Evolutionary conservation across 2,329 filamentous ascomycete genomes (phyloP), one percentile per base, ranked within the genome.

Genomic region (Colletotrichum caudatum): DNA sequence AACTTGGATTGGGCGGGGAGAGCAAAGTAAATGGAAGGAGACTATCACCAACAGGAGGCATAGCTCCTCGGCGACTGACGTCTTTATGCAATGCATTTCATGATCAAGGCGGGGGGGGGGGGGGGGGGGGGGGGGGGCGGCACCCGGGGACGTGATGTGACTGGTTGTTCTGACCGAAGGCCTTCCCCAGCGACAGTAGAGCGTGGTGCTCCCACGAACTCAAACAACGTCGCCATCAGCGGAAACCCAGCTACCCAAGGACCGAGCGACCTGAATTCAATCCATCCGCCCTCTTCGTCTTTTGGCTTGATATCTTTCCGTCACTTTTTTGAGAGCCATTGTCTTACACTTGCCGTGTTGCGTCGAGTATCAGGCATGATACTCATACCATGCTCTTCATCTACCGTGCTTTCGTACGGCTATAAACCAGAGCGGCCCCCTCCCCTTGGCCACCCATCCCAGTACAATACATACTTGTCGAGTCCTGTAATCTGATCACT

Each of bases 51-150:
- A 26, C 20, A 18, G 23, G 53, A 39, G 37, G 33, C 23, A 59
- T 11, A 35, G n/a, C 14, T 16, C 26, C 48, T 8, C 23, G 18
- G 16, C 26, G 39, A 64, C 23, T 37, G 35, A 41, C 20, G 58
- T 20, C 60, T 63, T 33, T 60, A 54, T 18, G 59, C 54, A 37
- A 64, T 57, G 65, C 39, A 33, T 56, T 69, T 60, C 37, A 51
- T 56, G 69, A 37, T 72, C 33, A 64, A 69, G 46, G 37, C 54
- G 39, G 23, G 26, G 23, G n/a, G 39, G 23, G 26, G 23, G n/a
- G 54, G n/a, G 20, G 46, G 23, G 20, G 29, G 26, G 26, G 3
- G 26, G 26, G 26, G 26, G 46, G 20, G 41, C 18, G 18, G 18
- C 44, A n/a, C 20, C 20, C 20, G 1, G 18, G 4, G 20, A 48